Evolutionary conservation across 2,329 filamentous ascomycete genomes (phyloP), one percentile per base, ranked within the genome.

Genomic region (Rhynchosporium agropyri): DNA sequence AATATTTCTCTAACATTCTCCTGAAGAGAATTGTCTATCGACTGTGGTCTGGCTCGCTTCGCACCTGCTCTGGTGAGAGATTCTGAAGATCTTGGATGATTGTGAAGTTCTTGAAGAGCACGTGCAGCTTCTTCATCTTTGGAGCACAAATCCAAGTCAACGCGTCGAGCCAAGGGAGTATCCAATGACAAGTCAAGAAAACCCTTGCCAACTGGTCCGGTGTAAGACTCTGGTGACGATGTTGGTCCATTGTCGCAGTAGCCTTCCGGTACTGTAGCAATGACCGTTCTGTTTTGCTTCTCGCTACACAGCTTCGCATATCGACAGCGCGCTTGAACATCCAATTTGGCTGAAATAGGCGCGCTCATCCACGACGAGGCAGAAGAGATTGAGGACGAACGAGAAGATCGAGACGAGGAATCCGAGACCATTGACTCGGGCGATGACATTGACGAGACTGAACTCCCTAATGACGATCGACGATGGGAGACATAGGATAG

Each of bases 341-440:
- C 83, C 80, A 81, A 75, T 77, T 82, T 83, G 78, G 78, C 76
- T 75, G 78, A 79, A 42, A 73, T 61, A 76, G 81, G 84, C 84
- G 84, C 84, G 80, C 80, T 83, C 75, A 77, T 81, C 77, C 84
- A 76, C 63, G 83, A 85, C 68, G 84, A 86, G 70, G 83, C 80
- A 72, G 84, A 86, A 62, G 84, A 87, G 76, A 86, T 84, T 20
- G 85, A 88, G 73, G 85, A 87, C 58, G 84, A 86, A 74, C 84
- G 84, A 67, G 85, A 88, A 66, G 84, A 80, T 65, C 81, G 81
- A 45, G 71, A 71, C 46, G 72, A 73, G 63, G 83, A 87, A 62
- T 88, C 86, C 63, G 86, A 88, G 51, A 88, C 76, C 85, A 88
- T 88, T 61, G 86, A 88, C 72, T 88, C 85, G 66, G 86, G 86